Evolutionary conservation across 2,329 filamentous ascomycete genomes (phyloP).

Genomic region (Talaromyces sp.): DNA sequence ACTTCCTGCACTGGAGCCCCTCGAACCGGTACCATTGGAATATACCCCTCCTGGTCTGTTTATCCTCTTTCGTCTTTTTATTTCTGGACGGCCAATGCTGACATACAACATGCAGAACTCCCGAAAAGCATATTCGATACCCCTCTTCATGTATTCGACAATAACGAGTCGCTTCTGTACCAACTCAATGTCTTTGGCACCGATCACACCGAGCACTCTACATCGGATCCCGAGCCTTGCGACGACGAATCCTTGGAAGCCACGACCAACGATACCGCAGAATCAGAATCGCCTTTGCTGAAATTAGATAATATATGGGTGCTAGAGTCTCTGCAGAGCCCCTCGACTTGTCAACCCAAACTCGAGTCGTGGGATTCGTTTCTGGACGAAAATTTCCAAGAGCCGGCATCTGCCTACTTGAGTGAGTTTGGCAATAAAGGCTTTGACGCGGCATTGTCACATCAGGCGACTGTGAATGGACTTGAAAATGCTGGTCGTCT

Average conservation of each 20-base stretch:
- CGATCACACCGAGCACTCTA: conserved; percentile 16
- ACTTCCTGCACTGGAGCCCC: conserved; percentile 30
- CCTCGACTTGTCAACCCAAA: conserved; percentile 13
- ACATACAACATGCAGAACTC: conserved; percentile 18
- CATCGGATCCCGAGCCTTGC: conserved; percentile 18
- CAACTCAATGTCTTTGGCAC: conserved; percentile 29
- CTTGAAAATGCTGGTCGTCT: conserved; percentile 24
- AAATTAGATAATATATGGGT: conserved; percentile 32
- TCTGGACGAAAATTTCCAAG: conserved; percentile 24
- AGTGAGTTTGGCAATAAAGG: conserved; percentile 39
- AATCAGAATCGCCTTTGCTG: not conserved
- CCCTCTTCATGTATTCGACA: conserved; percentile 17
- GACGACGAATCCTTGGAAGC: conserved; percentile 3
- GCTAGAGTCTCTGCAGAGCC: conserved; percentile 21
- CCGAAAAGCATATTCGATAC: conserved; percentile 21
- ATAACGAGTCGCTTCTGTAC: conserved; percentile 24
- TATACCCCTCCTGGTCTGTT: conserved; percentile 6
- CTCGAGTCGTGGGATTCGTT: conserved; percentile 41
- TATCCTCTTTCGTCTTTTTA: not conserved
- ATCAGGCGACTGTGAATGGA: conserved; percentile 19
- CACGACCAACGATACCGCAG: conserved; percentile 15
- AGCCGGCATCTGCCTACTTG: conserved; percentile 36
- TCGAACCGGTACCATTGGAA: conserved; percentile 33
- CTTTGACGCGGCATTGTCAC: conserved; percentile 35
- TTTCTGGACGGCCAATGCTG: not conserved